A percentile compares a stretch with the other conserved stretches of the same genome.
These are phyloP conservation scores for Sodiomyces alkalinus DNA, from an alignment of 2,329 filamentous ascomycete genomes.

Conservation along the genomic window DNA sequence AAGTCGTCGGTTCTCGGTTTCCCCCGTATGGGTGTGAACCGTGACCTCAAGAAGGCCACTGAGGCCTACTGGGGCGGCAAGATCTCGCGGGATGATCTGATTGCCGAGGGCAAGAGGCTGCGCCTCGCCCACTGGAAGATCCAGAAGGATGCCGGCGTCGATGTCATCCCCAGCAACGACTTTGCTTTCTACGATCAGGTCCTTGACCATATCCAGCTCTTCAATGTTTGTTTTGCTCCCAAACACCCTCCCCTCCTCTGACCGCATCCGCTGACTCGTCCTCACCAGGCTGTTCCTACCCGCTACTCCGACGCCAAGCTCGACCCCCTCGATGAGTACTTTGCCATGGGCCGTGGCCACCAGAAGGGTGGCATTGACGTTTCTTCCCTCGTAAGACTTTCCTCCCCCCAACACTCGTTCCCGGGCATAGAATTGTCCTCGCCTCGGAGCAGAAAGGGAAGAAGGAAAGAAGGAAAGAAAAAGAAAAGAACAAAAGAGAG, in stretches of 20 bases:
- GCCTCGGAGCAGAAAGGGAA: conserved; percentile 19
- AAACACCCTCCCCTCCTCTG: not conserved
- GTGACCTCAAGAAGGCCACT: conserved; percentile 99
- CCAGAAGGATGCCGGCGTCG: conserved; percentile 95
- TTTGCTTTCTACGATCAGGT: conserved; percentile 98
- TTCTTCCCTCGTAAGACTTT: conserved; percentile 42
- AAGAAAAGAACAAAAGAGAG: no score
- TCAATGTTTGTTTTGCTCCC: conserved; percentile 51
- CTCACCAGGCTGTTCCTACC: conserved; percentile 63
- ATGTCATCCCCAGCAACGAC: conserved; percentile 98
- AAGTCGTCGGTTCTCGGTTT: conserved; percentile 82
- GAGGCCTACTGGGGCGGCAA: conserved; percentile 97
- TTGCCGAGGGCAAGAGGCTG: conserved; percentile 91
- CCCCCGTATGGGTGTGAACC: conserved; percentile 94
- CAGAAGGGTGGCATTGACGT: conserved; percentile 92
- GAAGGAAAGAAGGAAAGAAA: conserved; percentile 16
- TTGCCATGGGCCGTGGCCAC: conserved; percentile 98
- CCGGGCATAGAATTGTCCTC: no score
- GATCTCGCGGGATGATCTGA: conserved; percentile 78
- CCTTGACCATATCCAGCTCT: conserved; percentile 94
- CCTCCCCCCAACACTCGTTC: no score
- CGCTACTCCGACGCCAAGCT: conserved; percentile 87
- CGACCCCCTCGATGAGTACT: conserved; percentile 87
- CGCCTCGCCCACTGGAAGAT: conserved; percentile 98
- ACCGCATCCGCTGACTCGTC: not conserved